These are phyloP conservation scores for Plectranthus barbatus DNA, from an alignment of 257 asterid species.

Conservation along the genomic window DNA sequence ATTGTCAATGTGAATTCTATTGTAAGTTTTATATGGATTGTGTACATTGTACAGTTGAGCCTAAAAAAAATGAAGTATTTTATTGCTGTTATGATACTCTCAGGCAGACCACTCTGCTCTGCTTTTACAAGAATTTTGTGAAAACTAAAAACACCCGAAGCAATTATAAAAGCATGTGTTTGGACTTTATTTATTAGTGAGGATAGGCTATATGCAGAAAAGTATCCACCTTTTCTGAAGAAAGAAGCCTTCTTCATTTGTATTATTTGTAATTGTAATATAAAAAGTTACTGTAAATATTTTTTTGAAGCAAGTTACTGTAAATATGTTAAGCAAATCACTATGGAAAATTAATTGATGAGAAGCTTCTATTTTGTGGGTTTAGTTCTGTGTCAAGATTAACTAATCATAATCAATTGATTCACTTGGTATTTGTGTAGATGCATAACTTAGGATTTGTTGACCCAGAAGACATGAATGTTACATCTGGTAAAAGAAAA, in stretches of 20 bases:
- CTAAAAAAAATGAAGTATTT: not conserved
- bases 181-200: not conserved
- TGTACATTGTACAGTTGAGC: constrained; percentile 2
- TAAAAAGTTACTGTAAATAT: no score
- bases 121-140: not conserved
- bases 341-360: not conserved
- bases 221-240: not conserved
- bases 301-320: not conserved
- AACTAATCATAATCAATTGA: not conserved
- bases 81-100: not conserved
- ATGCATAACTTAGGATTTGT: constrained; percentile 89
- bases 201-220: not conserved
- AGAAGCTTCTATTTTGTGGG: not conserved
- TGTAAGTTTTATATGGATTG: constrained; percentile 44
- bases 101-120: not conserved
- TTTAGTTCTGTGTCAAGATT: not conserved
- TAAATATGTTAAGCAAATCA: not conserved
- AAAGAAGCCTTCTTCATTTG: not conserved
- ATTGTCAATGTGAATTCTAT: constrained; percentile 77
- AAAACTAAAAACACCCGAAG: not conserved
- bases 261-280: not conserved
- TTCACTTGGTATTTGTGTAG: constrained; percentile 32
- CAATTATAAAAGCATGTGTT: not conserved
- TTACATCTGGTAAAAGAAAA: constrained; percentile 76
- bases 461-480: constrained; percentile 95